Evolutionary conservation across 2,329 filamentous ascomycete species (phyloP).

Genomic region (Hymenoscyphus fructigenus): DNA sequence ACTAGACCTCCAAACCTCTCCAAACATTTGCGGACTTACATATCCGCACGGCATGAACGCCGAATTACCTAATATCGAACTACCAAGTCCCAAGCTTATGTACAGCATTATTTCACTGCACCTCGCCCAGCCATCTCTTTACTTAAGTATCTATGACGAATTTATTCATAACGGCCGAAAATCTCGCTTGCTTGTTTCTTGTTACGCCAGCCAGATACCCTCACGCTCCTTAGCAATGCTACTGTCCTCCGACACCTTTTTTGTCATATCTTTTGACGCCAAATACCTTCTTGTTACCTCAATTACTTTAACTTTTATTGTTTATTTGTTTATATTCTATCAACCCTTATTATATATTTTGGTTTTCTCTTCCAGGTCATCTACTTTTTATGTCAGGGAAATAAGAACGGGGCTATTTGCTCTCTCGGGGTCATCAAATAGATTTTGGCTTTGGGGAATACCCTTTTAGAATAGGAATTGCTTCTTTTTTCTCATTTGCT

Average conservation of each 20-base stretch:
- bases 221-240: conserved; percentile 32
- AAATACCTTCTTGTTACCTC: neutral
- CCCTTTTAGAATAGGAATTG: conserved; percentile 12
- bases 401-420: neutral
- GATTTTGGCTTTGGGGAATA: conserved; percentile 1
- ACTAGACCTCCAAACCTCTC: neutral
- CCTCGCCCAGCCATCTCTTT: neutral
- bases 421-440: conserved; percentile 3
- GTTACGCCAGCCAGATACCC: conserved; percentile 17
- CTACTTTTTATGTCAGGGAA: conserved; percentile 7
- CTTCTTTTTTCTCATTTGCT: neutral
- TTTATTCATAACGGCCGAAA: conserved; percentile 9
- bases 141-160: conserved; percentile 6
- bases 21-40: conserved; percentile 5
- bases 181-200: conserved; percentile 1
- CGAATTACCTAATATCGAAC: conserved; percentile 6
- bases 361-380: conserved; percentile 3
- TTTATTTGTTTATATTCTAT: conserved; percentile 11
- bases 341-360: conserved; percentile 16
- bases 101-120: conserved; percentile 12
- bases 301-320: conserved; percentile 5
- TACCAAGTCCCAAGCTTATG: neutral
- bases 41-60: conserved; percentile 1
- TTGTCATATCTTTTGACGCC: neutral
- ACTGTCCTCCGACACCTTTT: conserved; percentile 1